phyloP scores from a whole-genome alignment of 306 rosid species.

The Amphicarpaea edgeworthii region DNA sequence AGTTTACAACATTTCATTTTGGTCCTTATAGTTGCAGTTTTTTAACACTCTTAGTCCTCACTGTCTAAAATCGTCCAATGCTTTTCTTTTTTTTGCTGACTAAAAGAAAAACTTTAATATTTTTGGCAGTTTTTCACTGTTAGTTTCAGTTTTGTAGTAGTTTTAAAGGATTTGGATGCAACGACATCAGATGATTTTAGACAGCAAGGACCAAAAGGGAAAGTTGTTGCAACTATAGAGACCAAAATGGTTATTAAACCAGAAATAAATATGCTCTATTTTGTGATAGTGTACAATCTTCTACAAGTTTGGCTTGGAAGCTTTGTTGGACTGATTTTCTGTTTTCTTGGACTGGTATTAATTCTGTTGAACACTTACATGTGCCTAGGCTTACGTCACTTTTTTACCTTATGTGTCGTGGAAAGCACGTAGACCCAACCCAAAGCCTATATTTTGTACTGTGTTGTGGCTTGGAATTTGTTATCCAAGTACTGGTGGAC shows the following conservation, averaged over 20 bases:
- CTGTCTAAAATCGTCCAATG: too few species aligned
- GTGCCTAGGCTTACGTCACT: background rate
- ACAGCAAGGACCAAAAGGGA: too few species aligned
- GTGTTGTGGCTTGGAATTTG: slow-evolving; percentile 21
- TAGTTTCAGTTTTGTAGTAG: too few species aligned
- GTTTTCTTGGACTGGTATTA: slow-evolving; percentile 23
- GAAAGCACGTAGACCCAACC: background rate
- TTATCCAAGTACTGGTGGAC: slow-evolving; percentile 14
- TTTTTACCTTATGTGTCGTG: background rate
- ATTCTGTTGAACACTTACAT: background rate
- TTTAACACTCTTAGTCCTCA: too few species aligned
- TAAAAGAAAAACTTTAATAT: too few species aligned
- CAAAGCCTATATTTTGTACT: background rate
- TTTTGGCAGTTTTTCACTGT: too few species aligned
- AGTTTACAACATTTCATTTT: too few species aligned
- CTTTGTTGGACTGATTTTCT: background rate
- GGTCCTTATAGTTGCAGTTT: background rate
- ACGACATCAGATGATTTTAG: too few species aligned
- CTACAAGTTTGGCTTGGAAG: slow-evolving; percentile 22
- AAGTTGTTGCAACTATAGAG: too few species aligned
- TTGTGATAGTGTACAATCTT: background rate
- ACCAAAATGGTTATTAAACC: too few species aligned
- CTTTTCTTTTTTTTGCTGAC: too few species aligned
- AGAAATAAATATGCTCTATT: background rate
- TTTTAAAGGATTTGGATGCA: too few species aligned